Conservation (phyloP, 352 stramenopile genomes). For the Thraustochytrium striatum region DNA sequence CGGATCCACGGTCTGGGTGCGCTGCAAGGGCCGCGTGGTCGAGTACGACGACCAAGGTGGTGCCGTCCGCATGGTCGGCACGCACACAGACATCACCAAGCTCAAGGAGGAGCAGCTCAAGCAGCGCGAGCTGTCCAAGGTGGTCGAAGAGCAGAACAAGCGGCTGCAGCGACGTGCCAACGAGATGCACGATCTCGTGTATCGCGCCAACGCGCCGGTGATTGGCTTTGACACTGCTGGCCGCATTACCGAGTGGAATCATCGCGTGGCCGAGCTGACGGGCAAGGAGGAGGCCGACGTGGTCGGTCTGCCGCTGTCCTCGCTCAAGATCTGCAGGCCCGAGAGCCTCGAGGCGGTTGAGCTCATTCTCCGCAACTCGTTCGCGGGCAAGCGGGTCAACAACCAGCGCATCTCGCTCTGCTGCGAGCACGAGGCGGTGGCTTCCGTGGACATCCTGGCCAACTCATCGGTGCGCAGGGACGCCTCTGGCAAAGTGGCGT, state of each 20-base stretch:
- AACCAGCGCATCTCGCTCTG: too few species aligned
- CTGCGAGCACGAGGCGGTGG: too few species aligned
- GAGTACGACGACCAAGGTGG: neutral
- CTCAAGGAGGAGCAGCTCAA: conserved; percentile 1
- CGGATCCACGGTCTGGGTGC: conserved; percentile 20
- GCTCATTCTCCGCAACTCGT: too few species aligned
- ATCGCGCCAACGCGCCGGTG: conserved; percentile 30
- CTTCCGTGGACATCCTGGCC: too few species aligned
- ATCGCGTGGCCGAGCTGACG: conserved; percentile 23
- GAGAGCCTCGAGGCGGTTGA: too few species aligned
- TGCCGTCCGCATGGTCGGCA: conserved; percentile 33
- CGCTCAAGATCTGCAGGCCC: too few species aligned
- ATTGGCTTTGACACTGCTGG: conserved; percentile 26
- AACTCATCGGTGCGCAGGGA: too few species aligned
- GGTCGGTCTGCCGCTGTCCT: too few species aligned
- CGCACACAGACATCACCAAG: conserved; percentile 30
- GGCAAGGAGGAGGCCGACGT: too few species aligned
- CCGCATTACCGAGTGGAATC: conserved; percentile 46
- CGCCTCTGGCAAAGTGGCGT: too few species aligned
- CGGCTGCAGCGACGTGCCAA: neutral
- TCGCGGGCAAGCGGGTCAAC: too few species aligned
- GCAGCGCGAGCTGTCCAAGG: too few species aligned
- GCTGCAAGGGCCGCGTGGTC: conserved; percentile 36
- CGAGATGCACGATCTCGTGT: neutral
- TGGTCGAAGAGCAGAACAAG: neutral